These are phyloP conservation scores for Eucalyptus polyanthemos DNA, from an alignment of 345 rosid species.

Conservation along the genomic window DNA sequence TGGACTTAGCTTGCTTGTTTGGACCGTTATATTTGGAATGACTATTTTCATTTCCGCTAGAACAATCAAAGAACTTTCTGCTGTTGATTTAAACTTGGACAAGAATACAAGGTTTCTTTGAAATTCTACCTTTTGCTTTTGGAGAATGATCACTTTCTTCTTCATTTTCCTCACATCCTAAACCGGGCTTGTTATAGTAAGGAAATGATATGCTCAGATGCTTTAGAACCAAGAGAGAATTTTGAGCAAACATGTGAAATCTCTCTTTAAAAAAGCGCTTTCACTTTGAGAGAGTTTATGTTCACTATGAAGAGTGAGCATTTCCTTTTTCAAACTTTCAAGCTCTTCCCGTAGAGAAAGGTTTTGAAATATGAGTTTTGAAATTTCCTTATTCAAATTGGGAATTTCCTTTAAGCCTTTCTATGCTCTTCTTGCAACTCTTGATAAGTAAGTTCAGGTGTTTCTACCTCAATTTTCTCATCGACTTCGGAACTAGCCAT, in stretches of 20 bases:
- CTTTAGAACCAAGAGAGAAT: background rate
- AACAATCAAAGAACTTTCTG: background rate
- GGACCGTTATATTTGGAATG: background rate
- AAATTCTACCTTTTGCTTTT: background rate
- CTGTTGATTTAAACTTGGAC: background rate
- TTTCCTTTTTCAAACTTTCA: background rate
- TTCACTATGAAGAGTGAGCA: background rate
- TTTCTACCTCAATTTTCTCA: background rate
- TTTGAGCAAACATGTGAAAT: too few species aligned
- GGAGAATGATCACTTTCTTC: background rate
- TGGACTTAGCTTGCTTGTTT: background rate
- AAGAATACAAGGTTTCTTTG: background rate
- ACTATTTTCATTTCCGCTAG: background rate
- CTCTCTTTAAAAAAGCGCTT: background rate
- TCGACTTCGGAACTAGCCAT: background rate
- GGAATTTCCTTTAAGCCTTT: background rate
- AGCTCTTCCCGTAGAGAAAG: background rate
- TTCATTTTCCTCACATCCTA: background rate
- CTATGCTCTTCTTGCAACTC: background rate
- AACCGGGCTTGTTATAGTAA: background rate
- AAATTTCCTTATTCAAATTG: background rate
- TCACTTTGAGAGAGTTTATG: background rate
- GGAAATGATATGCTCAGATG: background rate
- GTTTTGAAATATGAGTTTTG: background rate
- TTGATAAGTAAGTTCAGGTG: background rate